A percentile compares a stretch with the other conserved stretches of the same genome.
Evolutionary conservation across 352 stramenopile species (phyloP).

Genomic region (Aphanomyces stellatus): DNA sequence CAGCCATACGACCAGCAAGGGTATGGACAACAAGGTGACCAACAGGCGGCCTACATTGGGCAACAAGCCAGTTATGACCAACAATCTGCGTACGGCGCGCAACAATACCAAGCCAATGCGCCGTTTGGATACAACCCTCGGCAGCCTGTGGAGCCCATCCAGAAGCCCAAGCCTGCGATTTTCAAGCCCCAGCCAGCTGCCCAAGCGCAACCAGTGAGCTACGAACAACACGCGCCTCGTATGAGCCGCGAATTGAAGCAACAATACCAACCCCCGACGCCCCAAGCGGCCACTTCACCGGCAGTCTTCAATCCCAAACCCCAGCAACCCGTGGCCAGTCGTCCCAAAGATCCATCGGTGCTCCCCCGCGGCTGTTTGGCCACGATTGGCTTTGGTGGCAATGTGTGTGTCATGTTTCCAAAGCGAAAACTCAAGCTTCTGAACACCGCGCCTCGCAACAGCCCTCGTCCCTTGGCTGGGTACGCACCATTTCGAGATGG

Average conservation of each 20-base stretch:
- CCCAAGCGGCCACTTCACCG: neutral
- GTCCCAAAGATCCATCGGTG: conserved; percentile 60
- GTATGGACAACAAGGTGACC: neutral
- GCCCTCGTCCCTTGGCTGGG: conserved; percentile 32
- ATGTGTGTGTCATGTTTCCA: conserved; percentile 84
- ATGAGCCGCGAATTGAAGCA: conserved; percentile 10
- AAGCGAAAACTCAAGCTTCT: conserved; percentile 77
- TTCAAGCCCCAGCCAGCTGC: conserved; percentile 8
- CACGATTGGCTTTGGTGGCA: conserved; percentile 82
- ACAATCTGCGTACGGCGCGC: too few relatives aligned
- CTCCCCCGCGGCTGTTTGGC: conserved; percentile 60
- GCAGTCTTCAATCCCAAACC: neutral
- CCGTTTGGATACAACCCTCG: too few relatives aligned
- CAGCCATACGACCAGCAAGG: neutral
- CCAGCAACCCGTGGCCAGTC: neutral
- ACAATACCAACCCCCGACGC: conserved; percentile 13
- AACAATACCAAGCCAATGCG: too few relatives aligned
- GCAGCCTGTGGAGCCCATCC: too few relatives aligned
- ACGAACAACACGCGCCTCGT: neutral
- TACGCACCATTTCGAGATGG: neutral
- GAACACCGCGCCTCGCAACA: conserved; percentile 52
- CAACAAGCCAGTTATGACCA: too few relatives aligned
- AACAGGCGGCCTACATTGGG: neutral
- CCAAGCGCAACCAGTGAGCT: neutral
- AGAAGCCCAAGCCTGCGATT: neutral